These are phyloP conservation scores for Paecilomyces variotii DNA, from an alignment of 2,329 filamentous ascomycete genomes.

Conservation along the genomic window DNA sequence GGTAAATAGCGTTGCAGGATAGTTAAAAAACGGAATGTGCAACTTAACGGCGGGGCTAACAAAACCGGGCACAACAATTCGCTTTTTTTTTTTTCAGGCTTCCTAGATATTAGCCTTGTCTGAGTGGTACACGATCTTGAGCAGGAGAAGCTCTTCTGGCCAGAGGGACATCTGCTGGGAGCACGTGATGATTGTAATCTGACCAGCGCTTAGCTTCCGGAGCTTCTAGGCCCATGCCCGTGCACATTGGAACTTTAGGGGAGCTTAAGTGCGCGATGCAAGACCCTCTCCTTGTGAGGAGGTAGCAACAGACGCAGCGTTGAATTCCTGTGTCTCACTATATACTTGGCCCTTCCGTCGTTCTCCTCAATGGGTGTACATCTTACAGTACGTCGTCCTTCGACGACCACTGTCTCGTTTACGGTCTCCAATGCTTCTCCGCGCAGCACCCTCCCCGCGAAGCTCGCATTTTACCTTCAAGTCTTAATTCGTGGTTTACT, in stretches of 20 bases:
- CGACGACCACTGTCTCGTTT: slow-evolving; percentile 85
- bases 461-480: slow-evolving; percentile 35
- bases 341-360: background rate
- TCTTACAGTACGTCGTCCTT: slow-evolving; percentile 45
- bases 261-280: background rate
- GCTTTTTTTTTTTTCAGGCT: background rate
- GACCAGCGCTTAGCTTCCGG: background rate
- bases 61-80: background rate
- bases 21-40: background rate
- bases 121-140: background rate
- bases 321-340: background rate
- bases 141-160: background rate
- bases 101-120: background rate
- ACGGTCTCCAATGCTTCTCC: slow-evolving; percentile 73
- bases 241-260: background rate
- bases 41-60: background rate
- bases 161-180: background rate
- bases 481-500: slow-evolving; percentile 39
- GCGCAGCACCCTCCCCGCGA: slow-evolving; percentile 39
- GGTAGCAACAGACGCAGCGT: background rate
- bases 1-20: background rate
- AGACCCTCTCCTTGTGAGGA: background rate
- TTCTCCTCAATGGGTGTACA: slow-evolving; percentile 50
- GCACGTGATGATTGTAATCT: background rate
- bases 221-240: background rate